Conservation (phyloP, 495 filamentous ascomycete species). For the Terfezia boudieri region DNA sequence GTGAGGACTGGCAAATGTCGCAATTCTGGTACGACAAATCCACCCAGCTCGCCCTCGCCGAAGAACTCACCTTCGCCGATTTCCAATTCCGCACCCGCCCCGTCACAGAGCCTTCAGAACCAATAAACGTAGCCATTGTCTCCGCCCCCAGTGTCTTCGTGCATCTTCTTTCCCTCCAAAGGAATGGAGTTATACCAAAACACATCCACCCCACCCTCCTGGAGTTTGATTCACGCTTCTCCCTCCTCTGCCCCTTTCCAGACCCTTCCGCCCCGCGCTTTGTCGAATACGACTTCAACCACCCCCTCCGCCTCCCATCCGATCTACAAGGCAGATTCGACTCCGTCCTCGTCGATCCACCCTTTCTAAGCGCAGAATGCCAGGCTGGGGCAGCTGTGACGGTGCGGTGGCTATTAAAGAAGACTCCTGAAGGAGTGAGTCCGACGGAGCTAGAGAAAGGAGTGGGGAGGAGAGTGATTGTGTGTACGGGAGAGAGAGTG, state of each 20-base stretch:
- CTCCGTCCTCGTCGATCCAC: slow-evolving; percentile 51
- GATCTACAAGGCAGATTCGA: slow-evolving; percentile 41
- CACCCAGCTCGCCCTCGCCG: slow-evolving; percentile 38
- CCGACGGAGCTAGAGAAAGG: background rate
- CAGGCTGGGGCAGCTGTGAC: slow-evolving; percentile 65
- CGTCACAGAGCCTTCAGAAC: background rate
- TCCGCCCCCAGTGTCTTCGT: slow-evolving; percentile 60
- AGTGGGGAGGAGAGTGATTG: slow-evolving; percentile 25
- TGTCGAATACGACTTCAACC: slow-evolving; percentile 45
- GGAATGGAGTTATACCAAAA: background rate
- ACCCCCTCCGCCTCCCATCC: slow-evolving; percentile 36
- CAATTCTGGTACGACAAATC: slow-evolving; percentile 49
- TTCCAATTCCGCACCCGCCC: background rate
- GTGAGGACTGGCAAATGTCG: slow-evolving; percentile 60
- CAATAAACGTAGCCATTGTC: slow-evolving; percentile 24
- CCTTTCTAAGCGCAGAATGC: slow-evolving; percentile 57
- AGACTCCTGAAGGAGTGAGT: background rate
- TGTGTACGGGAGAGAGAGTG: slow-evolving; percentile 57
- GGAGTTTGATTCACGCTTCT: background rate
- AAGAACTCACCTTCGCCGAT: slow-evolving; percentile 19
- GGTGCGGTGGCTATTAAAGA: slow-evolving; percentile 41
- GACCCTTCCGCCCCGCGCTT: slow-evolving; percentile 25
- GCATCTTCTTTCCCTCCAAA: slow-evolving; percentile 26
- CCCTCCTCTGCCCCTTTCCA: background rate
- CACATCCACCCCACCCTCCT: background rate